Base-by-base conservation (phyloP, 345 rosid species). In the Lagerstroemia speciosa region DNA sequence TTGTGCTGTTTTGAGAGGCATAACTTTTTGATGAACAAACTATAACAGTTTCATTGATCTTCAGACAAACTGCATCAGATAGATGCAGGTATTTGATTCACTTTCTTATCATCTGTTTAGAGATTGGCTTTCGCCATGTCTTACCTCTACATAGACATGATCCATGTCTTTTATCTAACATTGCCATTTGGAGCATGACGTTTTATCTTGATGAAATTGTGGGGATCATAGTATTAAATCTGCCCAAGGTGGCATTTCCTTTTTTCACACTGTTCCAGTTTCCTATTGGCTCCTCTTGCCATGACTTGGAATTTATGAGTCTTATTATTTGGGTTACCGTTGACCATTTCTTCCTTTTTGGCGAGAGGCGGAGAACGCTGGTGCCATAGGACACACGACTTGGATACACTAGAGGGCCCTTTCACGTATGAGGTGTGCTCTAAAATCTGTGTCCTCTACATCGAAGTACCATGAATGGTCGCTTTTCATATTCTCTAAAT, bases 1-100 rank as follows among this genome's bases (percentile, higher is more conserved):
- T 58, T 91, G 97, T 89, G 99, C 93, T 73, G 88, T 91, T 79
- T 76, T 94, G 73, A 86, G 99, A 76, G 90, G 86, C 67, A 76
- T 91, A 34, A 82, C 84, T 8, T 89, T n/a, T 94, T 76, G 88
- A 91, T 68, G 92, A 94, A 79, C 89, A 36, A 88, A 86, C 24
- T 89, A 91, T 75, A 89, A 92, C 74, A 94, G 99, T 83, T 94
- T 94, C 74, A 91, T 91, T 58, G 97, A 92, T 78, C 93, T 94
- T 65, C 99, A 94, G 99, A 94, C 61, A 94, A 89, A 86, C 87
- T 94, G 62, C 98, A 91, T 81, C 93, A 91, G 69, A 92, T 73
- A 91, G 91, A 27, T 94, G 97, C 82, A 79, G 98, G 99, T 89
- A 64, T 32, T 24, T 67, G 26, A 17, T 46, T 52, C 36, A 67